These are phyloP conservation scores for Arachnopeziza araneosa DNA, from an alignment of 2,329 filamentous ascomycete species.

Conservation along the genomic window DNA sequence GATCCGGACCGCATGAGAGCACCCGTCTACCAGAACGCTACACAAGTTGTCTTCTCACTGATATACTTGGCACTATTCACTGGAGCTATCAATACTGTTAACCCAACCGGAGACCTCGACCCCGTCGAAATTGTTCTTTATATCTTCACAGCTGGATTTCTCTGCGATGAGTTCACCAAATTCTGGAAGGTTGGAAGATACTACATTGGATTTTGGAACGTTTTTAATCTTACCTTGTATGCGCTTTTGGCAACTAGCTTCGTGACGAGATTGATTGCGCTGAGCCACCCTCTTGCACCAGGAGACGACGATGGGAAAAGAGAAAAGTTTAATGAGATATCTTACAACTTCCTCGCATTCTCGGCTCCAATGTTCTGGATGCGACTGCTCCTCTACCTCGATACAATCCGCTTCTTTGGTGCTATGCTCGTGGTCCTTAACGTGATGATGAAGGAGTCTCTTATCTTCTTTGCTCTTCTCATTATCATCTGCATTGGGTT, in stretches of 20 bases:
- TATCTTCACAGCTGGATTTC: slow-evolving; percentile 83
- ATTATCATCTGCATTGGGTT: slow-evolving; percentile 80
- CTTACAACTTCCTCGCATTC: slow-evolving; percentile 87
- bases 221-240: slow-evolving; percentile 85
- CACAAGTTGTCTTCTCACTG: slow-evolving; percentile 79
- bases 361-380: slow-evolving; percentile 96
- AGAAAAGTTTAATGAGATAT: slow-evolving; percentile 66
- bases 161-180: slow-evolving; percentile 82
- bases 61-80: slow-evolving; percentile 84
- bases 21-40: slow-evolving; percentile 85
- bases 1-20: slow-evolving; percentile 93
- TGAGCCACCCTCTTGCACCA: slow-evolving; percentile 51
- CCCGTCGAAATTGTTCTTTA: slow-evolving; percentile 80
- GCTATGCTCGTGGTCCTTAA: slow-evolving; percentile 97
- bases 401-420: slow-evolving; percentile 92
- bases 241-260: slow-evolving; percentile 72
- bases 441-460: slow-evolving; percentile 86
- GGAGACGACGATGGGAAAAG: slow-evolving; percentile 42
- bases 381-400: slow-evolving; percentile 84
- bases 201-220: slow-evolving; percentile 95
- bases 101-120: slow-evolving; percentile 77
- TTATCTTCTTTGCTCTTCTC: slow-evolving; percentile 94
- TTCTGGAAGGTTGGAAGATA: slow-evolving; percentile 90
- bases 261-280: slow-evolving; percentile 69
- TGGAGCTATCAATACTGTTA: slow-evolving; percentile 88